Evolutionary conservation across 2,329 filamentous ascomycete species (phyloP), one percentile per base, ranked within the genome.

Genomic region (Penicillium sp.): DNA sequence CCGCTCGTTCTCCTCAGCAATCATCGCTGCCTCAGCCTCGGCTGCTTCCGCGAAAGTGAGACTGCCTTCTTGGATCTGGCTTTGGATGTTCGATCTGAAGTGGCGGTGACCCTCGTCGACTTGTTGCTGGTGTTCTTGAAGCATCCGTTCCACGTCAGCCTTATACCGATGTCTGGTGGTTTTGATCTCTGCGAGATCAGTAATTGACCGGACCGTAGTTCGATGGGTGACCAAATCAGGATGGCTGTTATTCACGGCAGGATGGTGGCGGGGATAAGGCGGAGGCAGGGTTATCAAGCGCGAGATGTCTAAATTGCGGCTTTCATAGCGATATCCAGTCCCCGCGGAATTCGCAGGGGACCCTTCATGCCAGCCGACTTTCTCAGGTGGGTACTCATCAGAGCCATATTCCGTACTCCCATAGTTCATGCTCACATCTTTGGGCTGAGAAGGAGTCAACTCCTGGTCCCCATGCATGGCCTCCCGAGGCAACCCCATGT

Each of bases 161-260:
- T 74, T 65, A 61, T 83, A 81, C 5, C 71, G 76, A 42, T 77
- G 69, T 56, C 92, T 90, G 1, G 87, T 88, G 0, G 80, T 81
- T 57, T 88, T 84, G 6, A 93, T 78, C 68, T 94, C 90, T 17
- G 83, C 81, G 50, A 96, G 77, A 65, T 94, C 87, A 52, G 87
- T 89, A 41, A 96, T 77, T 1, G 83, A 81, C 15, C 92, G 86
- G 21, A 97, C 89, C 0, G 86, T 83, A 3, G 82, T 86, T 50
- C 94, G 87, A 47, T 90, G 93, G 1, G 86, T 82, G 0, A 88
- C 84, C n/a, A 99, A 82, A 63, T 95, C 89, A 0, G 94, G 94
- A 70, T 99, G 94, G 66, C 86, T 95, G 70, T 97, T 99, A 73
- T 96, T 97, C 17, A 97, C 90, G 0, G 94, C 94, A 9, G 94